Evolutionary conservation across 2,329 filamentous ascomycete genomes (phyloP), one percentile per base, ranked within the genome.

Genomic region (Neofusicoccum laricinum): DNA sequence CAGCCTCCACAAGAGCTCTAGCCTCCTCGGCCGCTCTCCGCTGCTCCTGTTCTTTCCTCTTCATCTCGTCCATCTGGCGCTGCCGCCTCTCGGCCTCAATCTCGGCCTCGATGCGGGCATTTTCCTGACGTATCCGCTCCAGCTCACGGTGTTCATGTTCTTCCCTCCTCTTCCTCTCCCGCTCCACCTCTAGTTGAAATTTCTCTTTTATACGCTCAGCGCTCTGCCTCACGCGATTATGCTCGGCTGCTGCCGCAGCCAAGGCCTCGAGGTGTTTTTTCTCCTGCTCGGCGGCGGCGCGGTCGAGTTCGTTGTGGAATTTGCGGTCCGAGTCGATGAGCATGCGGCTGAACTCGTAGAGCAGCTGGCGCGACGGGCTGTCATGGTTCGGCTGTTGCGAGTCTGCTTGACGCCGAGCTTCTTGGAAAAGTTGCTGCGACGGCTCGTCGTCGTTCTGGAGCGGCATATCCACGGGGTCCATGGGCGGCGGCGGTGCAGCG

Each of bases 201-300:
- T 79, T 77, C 45, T 83, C 76, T n/a, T 85, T 69, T 17, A 81
- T 83, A 19, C 81, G 78, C 70, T 86, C 81, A 3, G 86, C 86
- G 57, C 82, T 80, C 61, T 81, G 77, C 50, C 82, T 82, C 11
- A 94, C 84, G 32, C 85, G 82, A 41, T 90, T 85, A 73, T 93
- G 90, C 71, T 89, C 85, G 14, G 82, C 81, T 55, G 86, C 86
- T 3, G 89, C 89, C 51, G 85, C 84, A 50, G 85, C 85, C 15
- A 94, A 83, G 14, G 89, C 89, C 69, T 87, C 84, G 65, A 84
- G 82, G 72, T 92, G 89, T 63, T 81, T 82, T 57, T 84, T 79
- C 71, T 88, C 87, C 38, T 84, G 85, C 67, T 90, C 87, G 40
- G 85, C 83, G 36, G 85, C 82, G 59, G 87, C 84, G 45, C 81